Base-by-base conservation (phyloP, 148 eudicot species). In the Suaeda aralocaspica region DNA sequence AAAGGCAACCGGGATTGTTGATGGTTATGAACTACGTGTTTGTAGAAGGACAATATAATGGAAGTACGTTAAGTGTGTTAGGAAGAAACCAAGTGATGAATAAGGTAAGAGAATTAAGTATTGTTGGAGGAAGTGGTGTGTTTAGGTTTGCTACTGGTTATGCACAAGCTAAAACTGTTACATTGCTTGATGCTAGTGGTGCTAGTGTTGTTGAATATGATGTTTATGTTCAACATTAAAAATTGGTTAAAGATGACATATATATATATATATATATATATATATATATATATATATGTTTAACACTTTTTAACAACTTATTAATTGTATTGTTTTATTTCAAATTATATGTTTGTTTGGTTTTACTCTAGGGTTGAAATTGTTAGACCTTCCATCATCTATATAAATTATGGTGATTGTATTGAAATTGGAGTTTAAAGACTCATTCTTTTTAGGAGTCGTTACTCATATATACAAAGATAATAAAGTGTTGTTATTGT, bases 111-210 rank as follows among this genome's bases (percentile, higher is more conserved):
- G 86, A 83, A 33, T 30, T 83, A 79, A 44, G 74, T 7, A 39
- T 83, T 46, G 81, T 83, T 14, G 81, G 86, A 6, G 86, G 86
- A 6, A 67, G 79, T 48, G 86, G 86, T 0, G 53, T 64, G 57
- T 83, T 83, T 65, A 70, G 86, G 52, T 66, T 74, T 58, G 82
- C 86, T 15, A 70, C 69, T 21, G 83, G 83, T 11, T 66, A 73
- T 68, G 81, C 75, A 19, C 74, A 64, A 15, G 74, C 76, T 49
- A 71, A 77, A 30, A 82, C 85, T 45, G 30, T 78, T 4, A 53
- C 68, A 7, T 56, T 67, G 53, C 56, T 74, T 50, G 71, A 82
- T 71, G 0, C 28, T 16, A 58, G 68, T 44, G 83, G 83, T 45
- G 78, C 79, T 51, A 74, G 75, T 19, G 50, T 71, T 62, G 74